phyloP scores from a whole-genome alignment of 2,329 filamentous ascomycete species.

The Trichoderma brevicompactum region DNA sequence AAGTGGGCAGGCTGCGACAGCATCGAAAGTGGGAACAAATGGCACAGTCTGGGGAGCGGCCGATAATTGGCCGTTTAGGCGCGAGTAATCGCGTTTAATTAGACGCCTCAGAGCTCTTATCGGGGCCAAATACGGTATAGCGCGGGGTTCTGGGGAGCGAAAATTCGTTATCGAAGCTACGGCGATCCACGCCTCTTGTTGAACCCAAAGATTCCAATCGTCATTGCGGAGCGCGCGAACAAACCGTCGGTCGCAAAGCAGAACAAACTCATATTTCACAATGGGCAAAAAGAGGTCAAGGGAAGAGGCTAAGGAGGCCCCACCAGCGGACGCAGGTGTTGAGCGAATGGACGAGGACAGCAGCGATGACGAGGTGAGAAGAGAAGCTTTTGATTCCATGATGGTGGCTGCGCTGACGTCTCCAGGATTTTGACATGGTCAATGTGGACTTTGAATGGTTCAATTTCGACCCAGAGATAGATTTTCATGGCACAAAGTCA shows the following conservation, averaged over 20 bases:
- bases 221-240: slow-evolving; percentile 8
- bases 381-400: not conserved
- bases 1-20: slow-evolving; percentile 36
- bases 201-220: not conserved
- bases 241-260: slow-evolving; percentile 3
- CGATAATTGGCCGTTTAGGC: slow-evolving; percentile 32
- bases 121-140: slow-evolving; percentile 42
- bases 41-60: slow-evolving; percentile 25
- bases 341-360: slow-evolving; percentile 57
- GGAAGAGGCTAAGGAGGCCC: slow-evolving; percentile 51
- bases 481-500: slow-evolving; percentile 93
- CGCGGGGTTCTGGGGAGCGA: slow-evolving; percentile 43
- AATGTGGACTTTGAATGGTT: slow-evolving; percentile 99
- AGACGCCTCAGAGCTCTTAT: slow-evolving; percentile 34
- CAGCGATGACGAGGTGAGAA: slow-evolving; percentile 58
- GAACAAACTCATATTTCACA: slow-evolving; percentile 22
- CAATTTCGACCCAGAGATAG: slow-evolving; percentile 84
- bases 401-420: slow-evolving; percentile 19
- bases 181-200: slow-evolving; percentile 18
- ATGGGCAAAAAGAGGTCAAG: slow-evolving; percentile 59
- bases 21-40: slow-evolving; percentile 22
- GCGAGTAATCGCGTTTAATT: slow-evolving; percentile 35
- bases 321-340: slow-evolving; percentile 47
- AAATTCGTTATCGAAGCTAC: slow-evolving; percentile 28
- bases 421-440: slow-evolving; percentile 84